Evolutionary conservation across 108 stramenopile species (phyloP).

Genomic region (Cyclotella atomus): DNA sequence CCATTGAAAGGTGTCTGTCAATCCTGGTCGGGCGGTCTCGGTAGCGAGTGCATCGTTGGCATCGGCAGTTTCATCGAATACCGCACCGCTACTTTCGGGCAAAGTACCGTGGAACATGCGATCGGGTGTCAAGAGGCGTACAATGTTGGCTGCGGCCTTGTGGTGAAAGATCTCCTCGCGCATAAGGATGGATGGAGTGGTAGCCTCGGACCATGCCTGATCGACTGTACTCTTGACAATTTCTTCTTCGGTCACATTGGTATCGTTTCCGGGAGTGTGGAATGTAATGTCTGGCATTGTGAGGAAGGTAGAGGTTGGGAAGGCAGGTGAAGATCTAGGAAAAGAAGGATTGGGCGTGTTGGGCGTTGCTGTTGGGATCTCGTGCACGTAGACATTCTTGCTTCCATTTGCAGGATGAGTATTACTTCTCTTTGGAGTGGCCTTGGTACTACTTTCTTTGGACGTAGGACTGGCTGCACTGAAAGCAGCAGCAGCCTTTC

Average conservation of each 20-base stretch:
- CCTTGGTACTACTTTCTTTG: not conserved
- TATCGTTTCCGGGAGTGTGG: not conserved
- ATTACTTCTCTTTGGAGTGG: not conserved
- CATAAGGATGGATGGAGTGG: constrained; percentile 35
- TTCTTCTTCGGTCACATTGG: not conserved
- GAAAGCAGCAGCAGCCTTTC: not conserved
- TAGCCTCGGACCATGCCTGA: constrained; percentile 13
- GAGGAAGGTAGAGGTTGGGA: not conserved
- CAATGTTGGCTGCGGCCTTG: constrained; percentile 59
- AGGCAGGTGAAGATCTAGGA: not conserved
- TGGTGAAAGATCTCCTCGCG: constrained; percentile 60
- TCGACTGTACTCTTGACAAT: not conserved
- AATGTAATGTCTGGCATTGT: no score
- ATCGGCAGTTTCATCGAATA: no score
- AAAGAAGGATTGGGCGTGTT: not conserved
- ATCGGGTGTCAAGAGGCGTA: constrained; percentile 50
- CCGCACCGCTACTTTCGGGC: not conserved
- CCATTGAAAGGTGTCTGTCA: no score
- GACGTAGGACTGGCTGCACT: not conserved
- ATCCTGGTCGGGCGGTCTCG: no score
- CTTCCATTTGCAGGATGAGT: not conserved
- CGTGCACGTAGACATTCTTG: not conserved
- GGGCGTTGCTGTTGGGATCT: not conserved
- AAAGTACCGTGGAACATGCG: constrained; percentile 11
- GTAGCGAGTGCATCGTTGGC: no score